A percentile compares a stretch with the other conserved stretches of the same genome.
phyloP scores from a whole-genome alignment of 1,284 basidiomycete genomes.

The Malassezia dermatis region DNA sequence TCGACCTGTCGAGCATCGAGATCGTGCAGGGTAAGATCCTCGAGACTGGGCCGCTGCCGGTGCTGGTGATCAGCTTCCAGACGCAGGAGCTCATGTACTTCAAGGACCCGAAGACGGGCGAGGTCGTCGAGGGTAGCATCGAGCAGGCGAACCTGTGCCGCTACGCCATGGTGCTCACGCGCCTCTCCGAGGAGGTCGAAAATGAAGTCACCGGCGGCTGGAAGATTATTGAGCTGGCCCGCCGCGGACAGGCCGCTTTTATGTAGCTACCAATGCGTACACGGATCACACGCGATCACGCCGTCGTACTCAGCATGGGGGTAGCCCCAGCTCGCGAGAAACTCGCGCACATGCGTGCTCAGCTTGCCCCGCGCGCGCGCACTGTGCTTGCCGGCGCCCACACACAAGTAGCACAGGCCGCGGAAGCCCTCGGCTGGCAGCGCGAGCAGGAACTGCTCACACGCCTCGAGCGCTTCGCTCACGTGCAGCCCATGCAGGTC shows the following conservation, averaged over 20 bases:
- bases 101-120: constrained; percentile 73
- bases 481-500: constrained; percentile 58
- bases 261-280: constrained; percentile 56
- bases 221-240: constrained; percentile 81
- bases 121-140: constrained; percentile 75
- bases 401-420: constrained; percentile 66
- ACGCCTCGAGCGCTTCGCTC: constrained; percentile 76
- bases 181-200: constrained; percentile 55
- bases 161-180: constrained; percentile 83
- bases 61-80: constrained; percentile 83
- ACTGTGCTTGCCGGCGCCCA: constrained; percentile 91
- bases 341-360: constrained; percentile 72
- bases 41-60: constrained; percentile 68
- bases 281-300: constrained; percentile 71
- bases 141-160: constrained; percentile 81
- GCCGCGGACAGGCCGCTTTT: constrained; percentile 19
- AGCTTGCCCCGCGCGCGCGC: constrained; percentile 71
- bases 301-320: constrained; percentile 90
- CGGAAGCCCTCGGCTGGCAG: constrained; percentile 69
- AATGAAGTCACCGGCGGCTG: constrained; percentile 90
- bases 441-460: constrained; percentile 72
- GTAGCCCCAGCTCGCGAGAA: constrained; percentile 69
- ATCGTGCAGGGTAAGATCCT: constrained; percentile 50
- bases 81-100: constrained; percentile 91
- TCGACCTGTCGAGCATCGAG: constrained; percentile 40